Evolutionary conservation across 2,329 filamentous ascomycete species (phyloP), one percentile per base, ranked within the genome.

Genomic region (Didymella exigua): DNA sequence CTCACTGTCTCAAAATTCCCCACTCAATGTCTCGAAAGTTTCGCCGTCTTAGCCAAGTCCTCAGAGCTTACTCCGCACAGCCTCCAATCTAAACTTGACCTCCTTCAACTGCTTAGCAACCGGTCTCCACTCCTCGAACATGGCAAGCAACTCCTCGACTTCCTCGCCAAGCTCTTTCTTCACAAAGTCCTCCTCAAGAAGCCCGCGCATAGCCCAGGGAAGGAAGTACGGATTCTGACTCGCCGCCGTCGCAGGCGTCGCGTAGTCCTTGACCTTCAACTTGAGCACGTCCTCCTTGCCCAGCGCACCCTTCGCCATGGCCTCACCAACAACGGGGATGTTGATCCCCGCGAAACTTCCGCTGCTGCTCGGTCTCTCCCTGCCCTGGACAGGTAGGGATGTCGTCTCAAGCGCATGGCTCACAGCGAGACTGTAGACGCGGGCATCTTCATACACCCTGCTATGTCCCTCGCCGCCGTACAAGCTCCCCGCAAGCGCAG

Each of bases 91-190:
- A 75, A 96, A 98, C 75, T 96, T 96, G 41, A 99, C 93, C 75
- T 99, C 95, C 77, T 95, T 96, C 54, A 99, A 77, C 37, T 90
- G 90, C 78, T 98, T 99, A 7, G 88, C 96, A 0, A 81, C 83
- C 0, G 95, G 95, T 70, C 89, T 93, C 95, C 95, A 99, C 48
- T 90, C 86, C 72, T 98, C 93, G 75, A 98, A 99, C 74, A 96
- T 87, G 56, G 81, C 81, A n/a, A 99, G 79, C 45, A 99, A 76
- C 68, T 91, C 85, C 56, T 85, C 84, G 6, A 91, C 91, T 76
- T 99, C 95, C 1, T 82, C 77, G 27, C 85, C 85, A 16, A 96
- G 77, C 70, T 96, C 89, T 19, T 86, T 90, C 73, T 89, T 92
- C 21, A 98, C 93, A 67, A 91, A 86, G 16, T 95, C 89, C 73